Percentiles rank a stretch among this genome's conserved stretches.
Evolutionary conservation across 306 rosid species (phyloP).

Genomic region (Crotalaria pallida): DNA sequence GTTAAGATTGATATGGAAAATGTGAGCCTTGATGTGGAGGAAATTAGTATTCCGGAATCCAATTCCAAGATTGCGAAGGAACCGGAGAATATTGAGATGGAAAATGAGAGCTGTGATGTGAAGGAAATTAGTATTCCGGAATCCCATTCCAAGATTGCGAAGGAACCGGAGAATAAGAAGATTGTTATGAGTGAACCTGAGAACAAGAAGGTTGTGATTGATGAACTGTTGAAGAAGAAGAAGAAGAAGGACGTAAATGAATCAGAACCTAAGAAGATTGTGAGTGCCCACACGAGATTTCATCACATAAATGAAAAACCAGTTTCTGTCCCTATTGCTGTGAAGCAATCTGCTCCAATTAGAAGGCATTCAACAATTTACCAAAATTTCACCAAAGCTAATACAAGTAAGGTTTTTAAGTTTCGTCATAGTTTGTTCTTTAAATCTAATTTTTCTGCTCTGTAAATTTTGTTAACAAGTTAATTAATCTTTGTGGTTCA

Average conservation of each 20-base stretch:
- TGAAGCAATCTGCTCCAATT: conserved; percentile 39
- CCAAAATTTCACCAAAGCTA: conserved; percentile 30
- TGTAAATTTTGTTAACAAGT: neutral
- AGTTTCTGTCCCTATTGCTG: conserved; percentile 23
- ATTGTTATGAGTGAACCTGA: conserved; percentile 34
- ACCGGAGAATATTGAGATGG: conserved; percentile 26
- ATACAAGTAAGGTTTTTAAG: conserved; percentile 35
- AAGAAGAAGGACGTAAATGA: conserved; percentile 27
- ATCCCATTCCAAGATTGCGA: conserved; percentile 16
- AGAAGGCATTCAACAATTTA: conserved; percentile 38
- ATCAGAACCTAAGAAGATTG: conserved; percentile 28
- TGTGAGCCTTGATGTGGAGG: conserved; percentile 56
- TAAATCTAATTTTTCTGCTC: neutral
- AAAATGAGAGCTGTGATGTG: conserved; percentile 48
- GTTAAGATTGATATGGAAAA: conserved; percentile 39
- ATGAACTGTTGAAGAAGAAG: neutral
- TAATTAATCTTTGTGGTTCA: conserved; percentile 4
- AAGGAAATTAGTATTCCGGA: conserved; percentile 54
- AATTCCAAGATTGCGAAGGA: conserved; percentile 15
- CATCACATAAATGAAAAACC: conserved; percentile 39
- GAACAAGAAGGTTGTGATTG: conserved; percentile 22
- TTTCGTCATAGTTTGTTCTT: neutral
- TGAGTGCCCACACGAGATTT: conserved; percentile 30
- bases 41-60: conserved; percentile 42
- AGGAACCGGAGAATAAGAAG: neutral